These are phyloP conservation scores for Leccinum broughii DNA, from an alignment of 768 basidiomycete genomes.

Conservation along the genomic window DNA sequence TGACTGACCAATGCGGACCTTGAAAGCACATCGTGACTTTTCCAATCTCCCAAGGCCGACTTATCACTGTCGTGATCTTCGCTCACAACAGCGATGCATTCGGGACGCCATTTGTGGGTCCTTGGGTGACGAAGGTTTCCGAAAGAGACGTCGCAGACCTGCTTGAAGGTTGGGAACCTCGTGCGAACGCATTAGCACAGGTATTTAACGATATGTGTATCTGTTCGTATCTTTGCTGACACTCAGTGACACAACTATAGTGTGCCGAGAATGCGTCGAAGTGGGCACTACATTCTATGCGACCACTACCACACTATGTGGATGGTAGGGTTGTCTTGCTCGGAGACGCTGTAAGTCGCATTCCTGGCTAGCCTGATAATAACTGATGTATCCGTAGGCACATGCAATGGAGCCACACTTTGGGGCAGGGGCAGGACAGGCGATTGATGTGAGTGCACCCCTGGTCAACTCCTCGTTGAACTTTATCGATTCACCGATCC, in stretches of 20 bases:
- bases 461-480: background rate
- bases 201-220: background rate
- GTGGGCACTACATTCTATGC: constrained; percentile 43
- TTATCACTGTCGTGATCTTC: constrained; percentile 39
- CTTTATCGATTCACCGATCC: background rate
- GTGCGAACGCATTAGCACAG: constrained; percentile 11
- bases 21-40: constrained; percentile 41
- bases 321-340: too few relatives aligned
- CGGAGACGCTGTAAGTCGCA: too few relatives aligned
- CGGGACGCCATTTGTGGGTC: constrained; percentile 34
- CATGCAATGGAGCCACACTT: too few relatives aligned
- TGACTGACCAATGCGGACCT: background rate
- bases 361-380: too few relatives aligned
- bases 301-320: too few relatives aligned
- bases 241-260: constrained; percentile 18
- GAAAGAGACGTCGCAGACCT: constrained; percentile 33
- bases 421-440: too few relatives aligned
- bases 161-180: constrained; percentile 30
- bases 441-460: constrained; percentile 34
- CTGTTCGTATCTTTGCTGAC: background rate
- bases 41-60: constrained; percentile 38
- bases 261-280: constrained; percentile 37
- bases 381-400: too few relatives aligned
- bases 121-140: constrained; percentile 30
- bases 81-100: constrained; percentile 28